Evolutionary conservation across 805 yeast species (phyloP).

Genomic region (Helenozyma rhizophorensis): DNA sequence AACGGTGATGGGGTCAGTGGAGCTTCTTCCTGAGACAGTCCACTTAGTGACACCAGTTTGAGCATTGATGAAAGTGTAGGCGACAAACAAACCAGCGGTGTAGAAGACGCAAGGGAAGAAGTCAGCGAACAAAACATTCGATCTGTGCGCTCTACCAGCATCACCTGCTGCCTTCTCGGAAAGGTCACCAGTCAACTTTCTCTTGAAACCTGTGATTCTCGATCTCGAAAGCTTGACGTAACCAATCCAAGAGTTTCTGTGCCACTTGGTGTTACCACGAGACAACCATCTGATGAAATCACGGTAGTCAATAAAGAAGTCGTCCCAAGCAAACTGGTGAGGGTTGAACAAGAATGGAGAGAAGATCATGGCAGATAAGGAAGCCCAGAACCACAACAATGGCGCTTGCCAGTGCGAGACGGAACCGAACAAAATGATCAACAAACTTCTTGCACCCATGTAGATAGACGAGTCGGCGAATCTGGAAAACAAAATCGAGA

Average conservation of each 20-base stretch:
- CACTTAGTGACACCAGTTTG: constrained; percentile 70
- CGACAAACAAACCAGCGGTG: constrained; percentile 68
- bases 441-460: constrained; percentile 75
- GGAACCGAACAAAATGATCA: constrained; percentile 58
- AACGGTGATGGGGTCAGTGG: constrained; percentile 43
- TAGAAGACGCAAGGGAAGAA: constrained; percentile 66
- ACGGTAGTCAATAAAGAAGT: constrained; percentile 66
- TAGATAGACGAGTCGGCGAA: constrained; percentile 68
- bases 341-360: constrained; percentile 78
- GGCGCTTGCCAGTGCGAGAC: constrained; percentile 59
- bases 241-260: constrained; percentile 86
- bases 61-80: constrained; percentile 77
- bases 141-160: constrained; percentile 69
- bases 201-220: constrained; percentile 86
- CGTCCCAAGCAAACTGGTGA: constrained; percentile 65
- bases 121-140: constrained; percentile 77
- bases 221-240: constrained; percentile 78
- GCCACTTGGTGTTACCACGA: constrained; percentile 89
- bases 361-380: constrained; percentile 58
- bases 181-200: constrained; percentile 59
- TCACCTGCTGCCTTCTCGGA: constrained; percentile 71
- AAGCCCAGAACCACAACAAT: constrained; percentile 68
- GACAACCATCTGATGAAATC: constrained; percentile 52
- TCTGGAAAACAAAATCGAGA: constrained; percentile 59
- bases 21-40: constrained; percentile 26